Evolutionary conservation across 1,284 basidiomycete species (phyloP).

Genomic region (Veloboletus limbatus): DNA sequence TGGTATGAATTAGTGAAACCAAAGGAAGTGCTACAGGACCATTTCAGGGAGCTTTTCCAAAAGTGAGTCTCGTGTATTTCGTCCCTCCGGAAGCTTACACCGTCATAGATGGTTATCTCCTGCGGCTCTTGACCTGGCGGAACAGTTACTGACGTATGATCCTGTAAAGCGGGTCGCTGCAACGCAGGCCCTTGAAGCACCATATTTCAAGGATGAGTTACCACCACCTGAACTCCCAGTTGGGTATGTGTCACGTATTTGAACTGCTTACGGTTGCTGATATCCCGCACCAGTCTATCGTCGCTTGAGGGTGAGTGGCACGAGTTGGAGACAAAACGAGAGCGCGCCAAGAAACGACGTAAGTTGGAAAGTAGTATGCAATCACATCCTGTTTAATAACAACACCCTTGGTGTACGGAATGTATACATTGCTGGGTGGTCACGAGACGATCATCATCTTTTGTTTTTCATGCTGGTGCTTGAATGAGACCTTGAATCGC

Average conservation of each 20-base stretch:
- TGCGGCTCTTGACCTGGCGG: conserved; percentile 82
- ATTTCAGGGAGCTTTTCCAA: conserved; percentile 75
- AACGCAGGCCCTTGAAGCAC: conserved; percentile 70
- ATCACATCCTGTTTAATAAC: conserved; percentile 30
- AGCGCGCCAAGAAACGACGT: conserved; percentile 72
- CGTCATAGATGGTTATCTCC: conserved; percentile 72
- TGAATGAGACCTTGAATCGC: conserved; percentile 65
- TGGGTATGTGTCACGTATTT: conserved; percentile 54
- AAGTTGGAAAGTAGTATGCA: conserved; percentile 40
- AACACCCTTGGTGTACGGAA: conserved; percentile 18
- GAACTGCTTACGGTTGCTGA: conserved; percentile 16
- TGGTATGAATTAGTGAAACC: conserved; percentile 99
- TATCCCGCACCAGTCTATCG: conserved; percentile 48
- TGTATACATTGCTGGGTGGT: conserved; percentile 9
- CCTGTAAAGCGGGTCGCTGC: conserved; percentile 80
- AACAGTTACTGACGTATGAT: conserved; percentile 80
- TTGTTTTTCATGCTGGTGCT: conserved; percentile 27
- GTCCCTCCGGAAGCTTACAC: conserved; percentile 7
- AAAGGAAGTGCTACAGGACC: conserved; percentile 65
- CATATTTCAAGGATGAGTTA: conserved; percentile 82
- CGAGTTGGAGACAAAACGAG: conserved; percentile 85
- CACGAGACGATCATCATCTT: conserved; percentile 1
- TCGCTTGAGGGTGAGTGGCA: conserved; percentile 93
- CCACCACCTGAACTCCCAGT: conserved; percentile 74
- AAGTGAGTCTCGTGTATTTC: conserved; percentile 50